Evolutionary conservation across 1,284 basidiomycete species (phyloP).

Genomic region (Trichosporon asahii): DNA sequence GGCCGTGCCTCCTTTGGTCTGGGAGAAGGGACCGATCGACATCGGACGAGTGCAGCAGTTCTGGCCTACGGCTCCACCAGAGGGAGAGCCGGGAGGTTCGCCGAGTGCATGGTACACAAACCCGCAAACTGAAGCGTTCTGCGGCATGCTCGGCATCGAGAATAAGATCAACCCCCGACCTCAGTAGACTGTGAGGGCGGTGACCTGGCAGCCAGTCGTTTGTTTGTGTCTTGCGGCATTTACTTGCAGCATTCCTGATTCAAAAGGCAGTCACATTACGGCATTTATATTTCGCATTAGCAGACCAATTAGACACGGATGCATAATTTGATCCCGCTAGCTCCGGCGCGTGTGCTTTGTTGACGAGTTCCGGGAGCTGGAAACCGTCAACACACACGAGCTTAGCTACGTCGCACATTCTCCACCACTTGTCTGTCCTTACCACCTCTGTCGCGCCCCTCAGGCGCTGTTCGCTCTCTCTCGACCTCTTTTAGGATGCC

Average conservation of each 20-base stretch:
- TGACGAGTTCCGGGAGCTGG: background rate
- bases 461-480: background rate
- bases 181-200: background rate
- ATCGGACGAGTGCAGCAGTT: slow-evolving; percentile 69
- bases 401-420: background rate
- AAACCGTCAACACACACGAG: background rate
- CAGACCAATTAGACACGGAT: background rate
- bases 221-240: background rate
- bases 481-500: slow-evolving; percentile 27
- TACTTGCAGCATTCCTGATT: background rate
- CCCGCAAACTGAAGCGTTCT: slow-evolving; percentile 85
- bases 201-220: background rate
- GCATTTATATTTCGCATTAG: background rate
- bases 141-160: slow-evolving; percentile 69
- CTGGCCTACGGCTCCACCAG: slow-evolving; percentile 66
- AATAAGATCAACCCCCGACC: slow-evolving; percentile 69
- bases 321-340: slow-evolving; percentile 4
- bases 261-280: background rate
- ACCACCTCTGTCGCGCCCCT: background rate
- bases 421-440: background rate
- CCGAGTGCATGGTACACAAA: slow-evolving; percentile 69
- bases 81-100: slow-evolving; percentile 51
- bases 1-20: slow-evolving; percentile 39
- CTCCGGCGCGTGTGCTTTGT: slow-evolving; percentile 3
- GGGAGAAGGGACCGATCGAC: slow-evolving; percentile 41